Base-by-base conservation (phyloP, 148 eudicot species). In the Silene conica region DNA sequence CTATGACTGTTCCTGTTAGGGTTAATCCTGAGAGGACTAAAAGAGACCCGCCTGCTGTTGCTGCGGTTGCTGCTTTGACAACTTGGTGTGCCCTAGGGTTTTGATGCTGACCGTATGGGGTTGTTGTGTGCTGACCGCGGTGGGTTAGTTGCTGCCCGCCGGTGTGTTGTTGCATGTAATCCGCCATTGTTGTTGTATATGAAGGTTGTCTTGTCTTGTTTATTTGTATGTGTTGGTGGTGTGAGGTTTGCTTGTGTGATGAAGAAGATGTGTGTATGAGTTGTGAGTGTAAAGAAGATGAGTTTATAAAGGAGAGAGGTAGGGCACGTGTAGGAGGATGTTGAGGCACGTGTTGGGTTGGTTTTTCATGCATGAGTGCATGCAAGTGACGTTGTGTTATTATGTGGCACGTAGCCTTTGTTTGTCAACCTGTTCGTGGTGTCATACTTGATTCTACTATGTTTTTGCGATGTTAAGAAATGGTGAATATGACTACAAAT, bases 41-140 rank as follows among this genome's bases (percentile, higher is more conserved):
- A 34, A 89, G 88, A 3, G 89, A 84, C 1, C 90, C 89, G 10
- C 89, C 88, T 0, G 84, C 85, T 0, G 89, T 87, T 8, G 67
- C 76, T 0, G 85, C 87, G 0, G 89, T 85, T 0, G 83, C 88
- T 1, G 87, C 87, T 75, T 84, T 88, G 23, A 80, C 86, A 73
- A 88, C 66, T 76, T 77, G 77, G 79, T 81, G 81, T 55, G 88
- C 65, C 19, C 25, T 75, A 0, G 83, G 86, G 62, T 81, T 78
- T 50, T 50, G 55, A 0, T 60, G 57, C 26, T 74, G 77, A 31
- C 72, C 78, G n/a, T 61, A 54, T 6, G 64, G 56, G 26, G 67
- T 31, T 3, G 64, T 43, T 0, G 59, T 54, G 15, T 31, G 56
- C 7, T 70, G 75, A 34, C 41, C 25, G 28, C 69, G 74, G 67